Conservation (phyloP, 2,329 filamentous ascomycete species). For the Penicillium sp. region DNA sequence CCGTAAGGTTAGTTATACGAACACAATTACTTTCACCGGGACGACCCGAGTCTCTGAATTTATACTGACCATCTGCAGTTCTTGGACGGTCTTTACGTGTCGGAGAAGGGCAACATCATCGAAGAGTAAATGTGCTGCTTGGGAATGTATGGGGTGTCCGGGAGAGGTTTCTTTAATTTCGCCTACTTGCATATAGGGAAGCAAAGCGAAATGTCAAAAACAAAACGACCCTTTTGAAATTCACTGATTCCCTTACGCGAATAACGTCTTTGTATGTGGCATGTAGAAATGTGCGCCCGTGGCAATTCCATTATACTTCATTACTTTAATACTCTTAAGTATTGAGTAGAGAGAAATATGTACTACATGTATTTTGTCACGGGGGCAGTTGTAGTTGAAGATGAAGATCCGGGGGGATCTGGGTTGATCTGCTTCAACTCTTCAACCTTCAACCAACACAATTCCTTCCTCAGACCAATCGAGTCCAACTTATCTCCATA, state of each 20-base stretch:
- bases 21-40: background rate
- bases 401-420: background rate
- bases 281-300: slow-evolving; percentile 30
- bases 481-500: background rate
- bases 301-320: slow-evolving; percentile 9
- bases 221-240: slow-evolving; percentile 32
- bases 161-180: slow-evolving; percentile 42
- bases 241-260: slow-evolving; percentile 24
- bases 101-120: slow-evolving; percentile 93
- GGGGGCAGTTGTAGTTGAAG: background rate
- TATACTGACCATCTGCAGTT: slow-evolving; percentile 59
- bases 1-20: slow-evolving; percentile 71
- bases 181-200: slow-evolving; percentile 43
- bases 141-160: slow-evolving; percentile 38
- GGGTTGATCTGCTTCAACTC: background rate
- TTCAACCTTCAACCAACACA: background rate
- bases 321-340: background rate
- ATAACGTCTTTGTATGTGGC: slow-evolving; percentile 31
- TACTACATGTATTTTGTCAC: background rate
- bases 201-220: slow-evolving; percentile 43
- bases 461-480: background rate
- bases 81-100: slow-evolving; percentile 99
- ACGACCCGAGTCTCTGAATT: background rate
- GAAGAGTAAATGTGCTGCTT: slow-evolving; percentile 52
- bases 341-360: background rate